Conservation (phyloP, 768 basidiomycete species). For the Ephemerocybe angulata region DNA sequence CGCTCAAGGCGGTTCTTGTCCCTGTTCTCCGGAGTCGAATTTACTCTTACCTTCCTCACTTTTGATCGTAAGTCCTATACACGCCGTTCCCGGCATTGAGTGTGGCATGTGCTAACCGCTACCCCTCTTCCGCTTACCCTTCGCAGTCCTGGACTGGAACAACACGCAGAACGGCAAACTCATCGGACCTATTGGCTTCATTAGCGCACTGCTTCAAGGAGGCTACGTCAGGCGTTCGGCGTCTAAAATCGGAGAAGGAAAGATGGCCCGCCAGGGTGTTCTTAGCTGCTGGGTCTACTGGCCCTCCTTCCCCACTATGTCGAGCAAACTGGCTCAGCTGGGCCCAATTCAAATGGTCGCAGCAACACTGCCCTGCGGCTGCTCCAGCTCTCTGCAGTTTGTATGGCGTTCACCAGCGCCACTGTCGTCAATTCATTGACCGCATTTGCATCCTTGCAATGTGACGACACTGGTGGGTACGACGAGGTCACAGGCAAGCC, state of each 20-base stretch:
- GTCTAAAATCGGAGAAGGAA: constrained; percentile 70
- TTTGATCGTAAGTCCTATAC: constrained; percentile 64
- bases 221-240: constrained; percentile 88
- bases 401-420: constrained; percentile 90
- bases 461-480: constrained; percentile 61
- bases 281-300: constrained; percentile 71
- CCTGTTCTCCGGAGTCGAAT: constrained; percentile 93
- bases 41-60: constrained; percentile 93
- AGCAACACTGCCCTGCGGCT: constrained; percentile 43
- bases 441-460: constrained; percentile 86
- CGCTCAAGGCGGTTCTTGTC: constrained; percentile 74
- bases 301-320: constrained; percentile 63
- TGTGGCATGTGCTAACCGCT: background rate
- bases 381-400: constrained; percentile 69
- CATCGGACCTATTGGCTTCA: constrained; percentile 83
- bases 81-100: background rate
- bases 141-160: constrained; percentile 79
- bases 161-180: constrained; percentile 85
- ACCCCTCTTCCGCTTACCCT: background rate
- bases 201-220: constrained; percentile 88
- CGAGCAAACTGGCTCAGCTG: constrained; percentile 22
- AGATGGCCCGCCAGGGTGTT: constrained; percentile 81
- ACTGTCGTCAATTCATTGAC: constrained; percentile 95
- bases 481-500: constrained; percentile 58
- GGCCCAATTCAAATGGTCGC: background rate